Evolutionary conservation across 768 basidiomycete species (phyloP), one percentile per base, ranked within the genome.

Genomic region (Termitomyces titanicus): DNA sequence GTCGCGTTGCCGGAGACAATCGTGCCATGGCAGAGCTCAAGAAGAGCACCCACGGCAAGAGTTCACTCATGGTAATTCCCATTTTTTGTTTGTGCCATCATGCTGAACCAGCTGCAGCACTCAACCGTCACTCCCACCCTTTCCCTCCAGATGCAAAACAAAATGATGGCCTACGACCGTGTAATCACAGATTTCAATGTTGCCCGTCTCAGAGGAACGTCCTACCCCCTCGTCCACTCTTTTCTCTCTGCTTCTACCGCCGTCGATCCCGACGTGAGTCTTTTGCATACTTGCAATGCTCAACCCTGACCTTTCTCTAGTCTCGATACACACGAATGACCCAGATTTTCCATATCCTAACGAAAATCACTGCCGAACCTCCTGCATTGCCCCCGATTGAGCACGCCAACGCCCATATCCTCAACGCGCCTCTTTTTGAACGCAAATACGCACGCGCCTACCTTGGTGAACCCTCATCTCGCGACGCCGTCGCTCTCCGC

Each of bases 91-190:
- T 42, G 46, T 53, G 24, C 35, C 38, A 35, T n/a, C 15, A 39
- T 47, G 56, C 35, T 33, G 18, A 42, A 45, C 47, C 20, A 24
- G 10, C 31, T 51, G 20, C 48, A 54, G 45, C 56, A 74, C 72
- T 63, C 71, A 7, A 72, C 69, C 58, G 62, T 65, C 39, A 73
- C 78, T 1, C 84, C 87, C 1, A 83, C 78, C 56, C 71, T 86
- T 20, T 83, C 79, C 13, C 68, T 90, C 38, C 89, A 92, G 65
- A 89, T 89, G 87, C 94, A 95, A 69, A 85, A 81, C 70, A 92
- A 91, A 72, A 94, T 98, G 94, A 92, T 98, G 89, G 86, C 85
- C 12, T 99, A 98, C 68, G 91, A 95, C 74, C 83, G 84, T 46
- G 86, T 90, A 31, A 75, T 98, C 40, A 75, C 81, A 7, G 84